These are phyloP conservation scores for Ostreobium quekettii DNA, from an alignment of 139 green algal species.

Conservation along the genomic window DNA sequence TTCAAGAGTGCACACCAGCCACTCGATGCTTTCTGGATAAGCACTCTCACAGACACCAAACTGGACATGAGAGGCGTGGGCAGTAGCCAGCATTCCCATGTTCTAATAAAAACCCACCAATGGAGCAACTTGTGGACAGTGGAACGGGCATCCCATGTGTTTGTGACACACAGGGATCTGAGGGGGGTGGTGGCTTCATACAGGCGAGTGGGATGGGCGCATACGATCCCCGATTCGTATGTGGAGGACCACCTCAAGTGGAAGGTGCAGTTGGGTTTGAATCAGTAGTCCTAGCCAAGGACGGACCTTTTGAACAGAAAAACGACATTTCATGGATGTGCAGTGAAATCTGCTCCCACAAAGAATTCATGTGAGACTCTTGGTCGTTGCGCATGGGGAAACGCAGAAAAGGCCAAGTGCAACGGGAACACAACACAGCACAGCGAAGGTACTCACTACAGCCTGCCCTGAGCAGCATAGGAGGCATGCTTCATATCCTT, in stretches of 20 bases:
- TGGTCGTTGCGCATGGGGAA: no score
- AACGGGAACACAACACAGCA: no score
- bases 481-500: no score
- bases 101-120: slow-evolving; percentile 31
- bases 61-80: slow-evolving; percentile 19
- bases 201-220: slow-evolving; percentile 26
- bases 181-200: slow-evolving; percentile 27
- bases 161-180: slow-evolving; percentile 31
- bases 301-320: no score
- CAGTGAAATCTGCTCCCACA: no score
- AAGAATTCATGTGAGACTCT: no score
- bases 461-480: no score
- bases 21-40: slow-evolving; percentile 31
- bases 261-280: no score
- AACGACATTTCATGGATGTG: no score
- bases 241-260: slow-evolving; percentile 25
- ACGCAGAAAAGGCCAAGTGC: no score
- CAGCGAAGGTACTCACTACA: no score
- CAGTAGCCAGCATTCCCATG: neutral
- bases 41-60: slow-evolving; percentile 11
- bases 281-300: no score
- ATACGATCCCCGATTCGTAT: slow-evolving; percentile 22
- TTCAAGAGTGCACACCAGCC: slow-evolving; percentile 23
- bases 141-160: slow-evolving; percentile 15
- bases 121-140: slow-evolving; percentile 26